phyloP scores from a whole-genome alignment of 805 yeast species.

The Priceomyces haplophilus region DNA sequence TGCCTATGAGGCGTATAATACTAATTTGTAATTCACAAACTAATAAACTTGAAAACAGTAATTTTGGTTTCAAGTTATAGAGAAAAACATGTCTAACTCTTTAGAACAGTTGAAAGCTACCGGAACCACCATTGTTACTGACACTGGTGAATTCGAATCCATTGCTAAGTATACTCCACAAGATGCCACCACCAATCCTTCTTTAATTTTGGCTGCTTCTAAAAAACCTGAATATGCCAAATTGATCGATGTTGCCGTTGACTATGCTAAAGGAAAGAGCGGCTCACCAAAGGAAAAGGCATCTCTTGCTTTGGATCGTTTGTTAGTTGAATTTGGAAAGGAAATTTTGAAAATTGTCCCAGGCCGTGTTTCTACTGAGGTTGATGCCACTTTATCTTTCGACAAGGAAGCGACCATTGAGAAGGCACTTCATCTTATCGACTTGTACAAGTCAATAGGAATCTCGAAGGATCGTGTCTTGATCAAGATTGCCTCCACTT shows the following conservation, averaged over 20 bases:
- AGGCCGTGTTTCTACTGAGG: conserved; percentile 99
- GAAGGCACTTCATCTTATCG: conserved; percentile 90
- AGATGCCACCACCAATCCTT: conserved; percentile 99
- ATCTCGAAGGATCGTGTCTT: conserved; percentile 85
- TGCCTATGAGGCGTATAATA: not conserved
- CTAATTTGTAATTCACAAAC: not conserved
- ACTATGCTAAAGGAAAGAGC: conserved; percentile 64
- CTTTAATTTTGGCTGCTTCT: conserved; percentile 93
- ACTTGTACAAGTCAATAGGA: conserved; percentile 80
- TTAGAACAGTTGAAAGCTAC: conserved; percentile 90
- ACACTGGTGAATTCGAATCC: conserved; percentile 97
- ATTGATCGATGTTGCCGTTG: conserved; percentile 87
- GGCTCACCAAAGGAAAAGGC: conserved; percentile 65
- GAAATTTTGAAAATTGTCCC: conserved; percentile 93
- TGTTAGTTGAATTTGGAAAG: conserved; percentile 93
- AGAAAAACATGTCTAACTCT: conserved; percentile 49
- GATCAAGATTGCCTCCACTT: conserved; percentile 96
- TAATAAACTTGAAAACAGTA: not conserved
- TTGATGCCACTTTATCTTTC: conserved; percentile 96
- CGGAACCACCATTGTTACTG: conserved; percentile 96
- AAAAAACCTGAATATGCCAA: conserved; percentile 85
- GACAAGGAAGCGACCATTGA: conserved; percentile 90
- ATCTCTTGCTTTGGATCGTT: conserved; percentile 79
- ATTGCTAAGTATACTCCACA: conserved; percentile 98
- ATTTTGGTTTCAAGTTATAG: not conserved